Evolutionary conservation across 768 basidiomycete species (phyloP), one percentile per base, ranked within the genome.

Genomic region (Sarcomyxa edulis): DNA sequence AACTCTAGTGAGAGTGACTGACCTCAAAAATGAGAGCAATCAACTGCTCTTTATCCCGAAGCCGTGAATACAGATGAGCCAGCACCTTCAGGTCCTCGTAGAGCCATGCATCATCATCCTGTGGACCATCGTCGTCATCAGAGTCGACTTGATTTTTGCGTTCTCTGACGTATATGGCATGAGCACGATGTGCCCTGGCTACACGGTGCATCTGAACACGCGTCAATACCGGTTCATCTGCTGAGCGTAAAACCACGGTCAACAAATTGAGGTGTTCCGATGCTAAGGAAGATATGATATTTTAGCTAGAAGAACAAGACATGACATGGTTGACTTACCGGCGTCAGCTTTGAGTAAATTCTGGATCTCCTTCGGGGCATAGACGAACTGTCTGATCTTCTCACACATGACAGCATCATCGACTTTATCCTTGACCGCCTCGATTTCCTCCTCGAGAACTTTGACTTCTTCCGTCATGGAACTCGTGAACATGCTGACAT

Each of bases 401-500:
- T 88, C 84, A 58, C 87, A 93, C 50, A 98, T 69, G 14, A 84
- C 60, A 1, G 84, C 81, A 53, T 96, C 91, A 39, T 91, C 89
- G 22, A 99, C 76, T 60, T 94, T 95, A 42, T 83, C 81, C 51
- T 82, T 79, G 28, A 99, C 89, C 14, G 79, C 73, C 44, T 84
- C 82, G 29, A 97, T 91, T 47, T 97, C 91, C 35, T 85, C 88
- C 59, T 86, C 79, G 20, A 99, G 63, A 1, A 72, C 71, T 44
- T 81, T 83, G 28, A 88, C 87, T 59, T 98, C 96, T 59, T 97
- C 96, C 4, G 78, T 74, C 34, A 99, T 62, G 1, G 89, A 91
- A 47, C 86, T 85, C 1, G 91, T 92, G 64, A 97, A 99, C 92
- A 99, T 96, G 32, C 93, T 93, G 49, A n/a, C n/a, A n/a, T n/a